Conservation (phyloP, 345 rosid species). For the Rhodamnia argentea region DNA sequence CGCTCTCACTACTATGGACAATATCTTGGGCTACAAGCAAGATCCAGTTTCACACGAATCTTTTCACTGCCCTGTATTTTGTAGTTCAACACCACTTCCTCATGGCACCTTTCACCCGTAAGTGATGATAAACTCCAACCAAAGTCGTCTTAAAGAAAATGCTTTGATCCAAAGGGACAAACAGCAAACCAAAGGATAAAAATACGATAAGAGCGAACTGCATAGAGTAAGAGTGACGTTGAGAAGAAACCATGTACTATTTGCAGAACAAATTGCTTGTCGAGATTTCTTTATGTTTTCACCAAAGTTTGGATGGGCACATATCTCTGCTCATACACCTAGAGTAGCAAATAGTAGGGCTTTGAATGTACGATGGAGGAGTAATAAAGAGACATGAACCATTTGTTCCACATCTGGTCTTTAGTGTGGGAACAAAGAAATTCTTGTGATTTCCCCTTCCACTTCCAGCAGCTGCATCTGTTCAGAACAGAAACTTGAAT, state of each 20-base stretch:
- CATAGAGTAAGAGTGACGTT: not conserved
- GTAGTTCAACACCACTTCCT: not conserved
- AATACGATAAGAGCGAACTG: not conserved
- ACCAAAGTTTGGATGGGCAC: not conserved
- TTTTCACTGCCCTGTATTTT: not conserved
- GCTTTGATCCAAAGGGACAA: not conserved
- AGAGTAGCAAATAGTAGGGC: not conserved
- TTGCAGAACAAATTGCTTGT: not conserved
- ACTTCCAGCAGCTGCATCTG: conserved; percentile 38
- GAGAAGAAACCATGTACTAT: not conserved
- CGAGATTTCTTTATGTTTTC: not conserved
- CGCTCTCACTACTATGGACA: not conserved
- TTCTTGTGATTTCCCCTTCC: too few relatives aligned
- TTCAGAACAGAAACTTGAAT: conserved; percentile 38
- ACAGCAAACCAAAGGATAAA: not conserved
- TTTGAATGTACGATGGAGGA: not conserved
- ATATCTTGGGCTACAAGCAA: not conserved
- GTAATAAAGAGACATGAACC: not conserved
- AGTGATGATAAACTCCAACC: not conserved
- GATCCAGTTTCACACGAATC: not conserved
- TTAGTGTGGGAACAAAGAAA: too few relatives aligned
- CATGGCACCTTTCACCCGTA: not conserved
- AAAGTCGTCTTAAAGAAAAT: not conserved
- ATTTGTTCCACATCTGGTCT: too few relatives aligned
- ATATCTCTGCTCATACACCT: not conserved